Evolutionary conservation across 31 red algal genomes (phyloP), one percentile per base, ranked within the genome.

Genomic region (Odonthalia washingtoniensis): DNA sequence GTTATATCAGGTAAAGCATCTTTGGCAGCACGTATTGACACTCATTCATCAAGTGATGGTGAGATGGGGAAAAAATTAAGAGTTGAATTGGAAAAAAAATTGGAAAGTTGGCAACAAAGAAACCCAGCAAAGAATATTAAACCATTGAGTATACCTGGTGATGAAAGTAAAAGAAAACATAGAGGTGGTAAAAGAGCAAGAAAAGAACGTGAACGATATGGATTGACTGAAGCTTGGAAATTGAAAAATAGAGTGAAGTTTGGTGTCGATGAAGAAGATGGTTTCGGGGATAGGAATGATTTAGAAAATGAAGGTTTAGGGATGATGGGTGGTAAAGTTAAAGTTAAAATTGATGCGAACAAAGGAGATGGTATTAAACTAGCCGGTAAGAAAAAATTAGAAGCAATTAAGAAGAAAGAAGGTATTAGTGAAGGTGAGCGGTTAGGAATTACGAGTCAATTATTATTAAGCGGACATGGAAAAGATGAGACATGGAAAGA

Each of bases 71-170:
- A 70, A 67, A 40, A 27, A 60, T 75, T 88, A 24, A 44, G 85
- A 36, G 52, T 82, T 38, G 70, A 87, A 49, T 46, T 95, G 6
- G 81, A 82, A 46, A 81, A 78, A 78, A 89, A 90, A 30, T 91
- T 95, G 72, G 83, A 80, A 41, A 92, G 91, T 31, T 91, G 87
- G 93, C 83, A 92, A 75, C 88, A 95, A 46, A 78, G 87, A 32
- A 87, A 87, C 4, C 93, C 93, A 2, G 93, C 93, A 16, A 62
- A 77, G 37, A 95, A 87, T 30, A 46, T 77, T 2, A 95, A 91
- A 46, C 93, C 93, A 5, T 78, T 95, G 37, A 87, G 88, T 18
- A 75, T 95, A 52, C 93, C 93, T n/a, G 93, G 88, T 26, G 93
- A 91, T 49, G 87, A 90, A 73, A 52, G 80, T 40, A 92, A 88